A percentile compares a stretch with the other conserved stretches of the same genome.
Conservation (phyloP, 345 rosid species). For the Toxicodendron radicans region DNA sequence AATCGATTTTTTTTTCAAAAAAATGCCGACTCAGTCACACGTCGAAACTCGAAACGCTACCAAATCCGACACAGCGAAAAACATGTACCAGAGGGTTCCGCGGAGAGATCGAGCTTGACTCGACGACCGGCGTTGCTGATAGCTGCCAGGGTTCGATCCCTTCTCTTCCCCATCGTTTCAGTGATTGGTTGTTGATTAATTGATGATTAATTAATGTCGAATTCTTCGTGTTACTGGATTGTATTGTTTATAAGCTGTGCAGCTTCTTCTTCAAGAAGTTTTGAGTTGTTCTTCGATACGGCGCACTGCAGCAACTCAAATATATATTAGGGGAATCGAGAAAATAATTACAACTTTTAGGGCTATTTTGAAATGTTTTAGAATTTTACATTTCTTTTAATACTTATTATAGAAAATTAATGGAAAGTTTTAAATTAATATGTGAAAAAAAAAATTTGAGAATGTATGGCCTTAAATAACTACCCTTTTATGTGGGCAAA, state of each 20-base stretch:
- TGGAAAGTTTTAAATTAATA: too few species aligned
- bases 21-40: neutral
- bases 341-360: too few species aligned
- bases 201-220: neutral
- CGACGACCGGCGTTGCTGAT: conserved; percentile 80
- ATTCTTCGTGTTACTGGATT: neutral
- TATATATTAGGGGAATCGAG: too few species aligned
- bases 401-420: too few species aligned
- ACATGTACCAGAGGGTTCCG: conserved; percentile 93
- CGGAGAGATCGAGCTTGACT: conserved; percentile 90
- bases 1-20: too few species aligned
- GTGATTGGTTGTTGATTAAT: neutral
- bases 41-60: neutral
- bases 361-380: too few species aligned
- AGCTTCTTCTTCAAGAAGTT: neutral
- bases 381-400: too few species aligned
- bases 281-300: neutral
- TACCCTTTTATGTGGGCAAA: too few species aligned
- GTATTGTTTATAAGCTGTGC: too few species aligned
- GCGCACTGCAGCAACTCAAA: neutral
- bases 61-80: neutral
- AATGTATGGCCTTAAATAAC: too few species aligned
- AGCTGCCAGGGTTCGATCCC: conserved; percentile 90
- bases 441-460: too few species aligned
- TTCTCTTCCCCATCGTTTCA: conserved; percentile 82